Base-by-base conservation (phyloP, 1,139 yeast genomes). In the Geotrichum fermentans region DNA sequence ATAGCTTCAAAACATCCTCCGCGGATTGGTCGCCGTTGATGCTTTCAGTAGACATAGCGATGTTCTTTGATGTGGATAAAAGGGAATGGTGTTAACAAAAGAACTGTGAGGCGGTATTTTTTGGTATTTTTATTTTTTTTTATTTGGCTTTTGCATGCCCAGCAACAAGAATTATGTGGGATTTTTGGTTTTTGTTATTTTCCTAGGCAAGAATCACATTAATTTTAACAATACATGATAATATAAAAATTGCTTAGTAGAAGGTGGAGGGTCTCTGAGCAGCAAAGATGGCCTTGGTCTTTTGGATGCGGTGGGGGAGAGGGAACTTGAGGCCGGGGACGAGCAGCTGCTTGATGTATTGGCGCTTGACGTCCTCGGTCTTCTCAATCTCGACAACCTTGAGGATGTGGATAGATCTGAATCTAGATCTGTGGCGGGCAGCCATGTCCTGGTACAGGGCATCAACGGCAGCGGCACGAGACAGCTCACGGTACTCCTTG, bases 361-460 rank as follows among this genome's bases (percentile, higher is more conserved):
- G 97, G 80, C 99, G 89, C 92, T 88, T 92, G 74, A 92, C 96
- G 70, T 92, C 98, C 60, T 86, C 95, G 66, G 94, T 82, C 84
- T 88, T 90, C 77, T 84, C 96, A 70, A 92, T 83, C 80, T 92
- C 97, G 73, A 90, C 97, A 74, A 92, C 97, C 89, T 92, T 92
- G 58, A 72, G 71, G 56, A 72, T 88, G 88, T 92, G 98, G 77
- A 92, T 87, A 67, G 92, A 84, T 85, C 98, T 88, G 83, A 92
- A 92, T 83, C 99, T 89, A 72, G 98, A 94, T 85, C 98, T 89
- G 95, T 92, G 99, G 81, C 98, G 92, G 67, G 98, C 97, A 77
- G 99, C 99, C 84, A 92, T 86, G 78, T 94, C 98, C 77, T 87
- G 92, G 94, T 92, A 92, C 84, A 92, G 85, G 73, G 95, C 81